These are phyloP conservation scores for Sugiyamaella lignohabitans DNA, from an alignment of 805 yeast genomes.

Conservation along the genomic window DNA sequence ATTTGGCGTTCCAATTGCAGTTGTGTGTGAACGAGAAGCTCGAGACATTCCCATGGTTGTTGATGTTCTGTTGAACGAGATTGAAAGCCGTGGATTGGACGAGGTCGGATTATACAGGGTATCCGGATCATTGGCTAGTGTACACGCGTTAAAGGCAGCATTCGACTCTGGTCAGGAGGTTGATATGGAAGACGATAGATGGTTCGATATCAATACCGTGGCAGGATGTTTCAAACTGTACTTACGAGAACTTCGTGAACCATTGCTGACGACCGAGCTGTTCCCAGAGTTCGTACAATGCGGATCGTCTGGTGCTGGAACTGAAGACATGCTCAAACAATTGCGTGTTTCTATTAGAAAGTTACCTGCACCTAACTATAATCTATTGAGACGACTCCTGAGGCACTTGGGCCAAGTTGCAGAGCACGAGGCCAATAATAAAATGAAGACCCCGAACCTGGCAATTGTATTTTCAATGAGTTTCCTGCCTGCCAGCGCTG, in stretches of 20 bases:
- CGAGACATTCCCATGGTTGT: constrained; percentile 59
- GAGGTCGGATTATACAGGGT: constrained; percentile 87
- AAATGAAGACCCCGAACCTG: constrained; percentile 82
- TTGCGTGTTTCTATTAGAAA: constrained; percentile 32
- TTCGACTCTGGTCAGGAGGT: constrained; percentile 45
- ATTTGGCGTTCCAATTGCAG: constrained; percentile 80
- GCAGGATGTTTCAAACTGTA: constrained; percentile 84
- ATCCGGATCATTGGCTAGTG: constrained; percentile 56
- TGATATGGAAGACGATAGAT: constrained; percentile 46
- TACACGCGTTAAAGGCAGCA: constrained; percentile 46
- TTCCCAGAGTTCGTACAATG: constrained; percentile 46
- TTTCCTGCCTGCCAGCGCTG: constrained; percentile 35
- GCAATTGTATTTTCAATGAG: constrained; percentile 83
- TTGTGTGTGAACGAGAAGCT: constrained; percentile 67
- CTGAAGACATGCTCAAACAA: constrained; percentile 11
- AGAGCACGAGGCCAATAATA: constrained; percentile 58
- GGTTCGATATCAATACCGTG: constrained; percentile 78
- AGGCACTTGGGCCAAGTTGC: constrained; percentile 66
- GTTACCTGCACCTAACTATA: constrained; percentile 62
- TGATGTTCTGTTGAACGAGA: constrained; percentile 58
- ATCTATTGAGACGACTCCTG: constrained; percentile 58
- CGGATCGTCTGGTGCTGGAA: constrained; percentile 16
- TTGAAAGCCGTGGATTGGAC: constrained; percentile 80
- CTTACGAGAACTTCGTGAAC: constrained; percentile 81
- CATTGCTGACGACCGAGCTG: constrained; percentile 62